Base-by-base conservation (phyloP, 2,329 filamentous ascomycete genomes). In the Aureobasidium musti region DNA sequence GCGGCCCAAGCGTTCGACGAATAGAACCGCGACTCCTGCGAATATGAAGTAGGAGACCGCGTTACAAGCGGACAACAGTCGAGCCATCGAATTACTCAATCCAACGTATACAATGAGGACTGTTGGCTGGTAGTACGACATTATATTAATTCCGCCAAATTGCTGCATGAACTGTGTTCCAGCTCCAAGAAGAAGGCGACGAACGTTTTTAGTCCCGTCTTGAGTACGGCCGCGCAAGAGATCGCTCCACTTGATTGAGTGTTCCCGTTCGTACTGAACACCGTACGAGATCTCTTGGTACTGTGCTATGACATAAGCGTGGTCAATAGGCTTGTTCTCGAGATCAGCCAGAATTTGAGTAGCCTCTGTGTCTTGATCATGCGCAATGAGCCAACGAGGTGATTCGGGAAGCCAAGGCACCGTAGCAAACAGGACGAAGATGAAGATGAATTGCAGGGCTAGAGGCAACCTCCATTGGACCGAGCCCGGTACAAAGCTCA, bases 61-160 rank as follows among this genome's bases (percentile, higher is more conserved):
- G 69, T 83, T 88, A 67, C 83, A 82, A 2, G 83, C 86, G 1
- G 85, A 82, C 21, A 88, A 77, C 0, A 88, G 75, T 5, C 85
- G 79, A 2, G 83, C 81, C 71, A 82, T 80, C 47, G 78, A 78
- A 67, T 86, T 79, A 35, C 75, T 75, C 30, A 87, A 79, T 0
- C 85, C 84, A 8, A 88, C 84, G 7, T 80, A 84, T 53, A 83
- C 73, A 64, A 84, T 87, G 8, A 88, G 35, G 4, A 39, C 35
- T 17, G 35, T 39, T 4, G 35, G 35, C 13, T 80, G 0, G 89
- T 84, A 43, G 86, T 86, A 0, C 85, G 85, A 0, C 5, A 78
- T 79, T 1, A 80, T 54, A 49, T 80, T 78, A 59, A 78, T 79
- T 3, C 80, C 80, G 6, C 72, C 69, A 4, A 83, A 73, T 68